Evolutionary conservation across 495 filamentous ascomycete genomes (phyloP).

Genomic region (Platismatia glauca): DNA sequence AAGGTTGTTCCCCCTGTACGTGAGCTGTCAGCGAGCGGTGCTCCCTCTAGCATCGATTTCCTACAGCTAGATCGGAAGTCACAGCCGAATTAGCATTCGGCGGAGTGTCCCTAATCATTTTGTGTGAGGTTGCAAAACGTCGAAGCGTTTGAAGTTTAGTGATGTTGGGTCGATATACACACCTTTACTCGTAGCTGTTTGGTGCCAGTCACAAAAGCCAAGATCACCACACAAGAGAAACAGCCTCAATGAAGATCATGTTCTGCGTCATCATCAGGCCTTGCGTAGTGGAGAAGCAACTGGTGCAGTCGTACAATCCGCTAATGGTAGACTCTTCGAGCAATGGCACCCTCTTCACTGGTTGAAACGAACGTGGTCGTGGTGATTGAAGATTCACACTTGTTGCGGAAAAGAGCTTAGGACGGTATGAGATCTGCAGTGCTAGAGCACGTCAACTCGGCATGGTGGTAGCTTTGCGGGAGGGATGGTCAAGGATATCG

Average conservation of each 20-base stretch:
- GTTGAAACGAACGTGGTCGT: neutral
- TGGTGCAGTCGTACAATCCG: neutral
- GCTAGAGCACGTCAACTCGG: neutral
- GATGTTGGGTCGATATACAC: neutral
- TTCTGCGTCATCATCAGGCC: neutral
- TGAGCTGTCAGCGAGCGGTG: neutral
- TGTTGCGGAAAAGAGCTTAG: neutral
- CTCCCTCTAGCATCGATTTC: neutral
- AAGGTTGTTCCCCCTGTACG: neutral
- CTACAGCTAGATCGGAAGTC: neutral
- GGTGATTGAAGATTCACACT: neutral
- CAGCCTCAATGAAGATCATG: neutral
- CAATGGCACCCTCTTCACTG: neutral
- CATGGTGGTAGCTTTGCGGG: neutral
- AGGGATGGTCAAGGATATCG: neutral
- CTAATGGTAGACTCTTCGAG: neutral
- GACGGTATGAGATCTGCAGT: neutral
- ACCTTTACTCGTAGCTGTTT: neutral
- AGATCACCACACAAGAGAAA: neutral
- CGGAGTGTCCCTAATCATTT: neutral
- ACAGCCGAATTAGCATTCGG: neutral
- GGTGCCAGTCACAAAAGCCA: neutral
- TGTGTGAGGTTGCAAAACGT: neutral
- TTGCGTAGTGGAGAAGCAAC: neutral
- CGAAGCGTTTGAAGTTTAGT: neutral